Evolutionary conservation across 441 rosid species (phyloP), one percentile per base, ranked within the genome.

Genomic region (Daphne laureola): DNA sequence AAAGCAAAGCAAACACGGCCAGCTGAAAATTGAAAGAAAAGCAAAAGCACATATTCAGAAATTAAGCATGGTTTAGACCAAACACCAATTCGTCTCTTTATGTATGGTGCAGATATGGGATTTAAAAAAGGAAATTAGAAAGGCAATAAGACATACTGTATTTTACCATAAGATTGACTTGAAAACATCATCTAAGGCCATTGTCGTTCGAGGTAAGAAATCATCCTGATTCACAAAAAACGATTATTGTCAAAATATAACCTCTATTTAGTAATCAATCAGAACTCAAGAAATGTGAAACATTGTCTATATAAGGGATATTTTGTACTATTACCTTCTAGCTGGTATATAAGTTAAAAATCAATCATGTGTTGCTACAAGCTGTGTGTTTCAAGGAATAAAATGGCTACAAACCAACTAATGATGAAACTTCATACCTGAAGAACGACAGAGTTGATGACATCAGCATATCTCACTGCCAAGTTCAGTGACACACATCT

Each of bases 381-480:
- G 47, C 14, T 40, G 26, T 38, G 18, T 17, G 48, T 17, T 21
- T 23, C 40, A 48, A 57, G 17, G 18, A 64, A 55, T 31, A 12
- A 57, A 15, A 38, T 38, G 3, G 0, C 11, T 45, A 45, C 16
- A 16, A 45, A 45, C 26, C 12, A 31, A 14, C 9, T 17, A 52
- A 48, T 14, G 9, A 3, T 1, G 27, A 44, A 31, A 18, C n/a
- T 58, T 27, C 46, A 66, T 77, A 76, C 96, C 96, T 84, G 97
- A 52, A 87, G 84, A 63, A 87, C 94, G 11, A 90, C 53, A 49
- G 96, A 83, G 50, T 84, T 83, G 58, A 87, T 87, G 53, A 87
- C 69, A 74, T 90, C 96, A 9, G 89, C 86, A 70, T 83, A 90
- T 59, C 91, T 79, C 50, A 90, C 94, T 0, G 96, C 97, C 76